These are phyloP conservation scores for Acorus calamus DNA, from an alignment of 106 monocot species.

Conservation along the genomic window DNA sequence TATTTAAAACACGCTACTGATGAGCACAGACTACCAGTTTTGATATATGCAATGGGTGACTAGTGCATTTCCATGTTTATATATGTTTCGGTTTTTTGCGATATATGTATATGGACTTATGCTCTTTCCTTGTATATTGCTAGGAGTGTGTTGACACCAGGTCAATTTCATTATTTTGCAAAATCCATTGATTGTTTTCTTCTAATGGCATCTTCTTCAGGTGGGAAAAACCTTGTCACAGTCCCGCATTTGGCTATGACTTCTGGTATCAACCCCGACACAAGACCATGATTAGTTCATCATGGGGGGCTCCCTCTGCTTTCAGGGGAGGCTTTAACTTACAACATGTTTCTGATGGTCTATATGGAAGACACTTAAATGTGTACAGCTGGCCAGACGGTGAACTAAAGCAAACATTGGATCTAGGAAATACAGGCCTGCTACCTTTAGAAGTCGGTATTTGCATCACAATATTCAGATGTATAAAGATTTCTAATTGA, in stretches of 20 bases:
- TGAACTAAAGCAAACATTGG: slow-evolving; percentile 86
- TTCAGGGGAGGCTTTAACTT: slow-evolving; percentile 75
- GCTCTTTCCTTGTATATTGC: too few relatives aligned
- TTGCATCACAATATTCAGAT: too few relatives aligned
- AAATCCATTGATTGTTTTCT: not conserved
- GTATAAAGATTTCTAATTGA: too few relatives aligned
- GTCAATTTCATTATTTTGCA: too few relatives aligned
- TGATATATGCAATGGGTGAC: too few relatives aligned
- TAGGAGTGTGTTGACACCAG: too few relatives aligned
- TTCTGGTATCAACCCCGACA: slow-evolving; percentile 98
- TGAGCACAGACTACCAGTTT: too few relatives aligned
- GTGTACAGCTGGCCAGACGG: slow-evolving; percentile 94
- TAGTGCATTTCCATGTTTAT: too few relatives aligned
- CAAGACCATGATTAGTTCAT: slow-evolving; percentile 91
- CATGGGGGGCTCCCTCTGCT: slow-evolving; percentile 91
- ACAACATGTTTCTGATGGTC: slow-evolving; percentile 69
- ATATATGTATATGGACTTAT: too few relatives aligned
- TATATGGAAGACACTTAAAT: slow-evolving; percentile 79
- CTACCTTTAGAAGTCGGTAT: slow-evolving; percentile 79
- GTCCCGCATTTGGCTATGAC: slow-evolving; percentile 86
- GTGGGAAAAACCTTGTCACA: slow-evolving; percentile 97
- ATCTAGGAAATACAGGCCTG: slow-evolving; percentile 69
- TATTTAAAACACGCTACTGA: too few relatives aligned
- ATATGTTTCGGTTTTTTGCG: too few relatives aligned
- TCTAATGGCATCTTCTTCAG: slow-evolving; percentile 14